Base-by-base conservation (phyloP, 306 rosid genomes). In the Elaeagnus macrophylla region DNA sequence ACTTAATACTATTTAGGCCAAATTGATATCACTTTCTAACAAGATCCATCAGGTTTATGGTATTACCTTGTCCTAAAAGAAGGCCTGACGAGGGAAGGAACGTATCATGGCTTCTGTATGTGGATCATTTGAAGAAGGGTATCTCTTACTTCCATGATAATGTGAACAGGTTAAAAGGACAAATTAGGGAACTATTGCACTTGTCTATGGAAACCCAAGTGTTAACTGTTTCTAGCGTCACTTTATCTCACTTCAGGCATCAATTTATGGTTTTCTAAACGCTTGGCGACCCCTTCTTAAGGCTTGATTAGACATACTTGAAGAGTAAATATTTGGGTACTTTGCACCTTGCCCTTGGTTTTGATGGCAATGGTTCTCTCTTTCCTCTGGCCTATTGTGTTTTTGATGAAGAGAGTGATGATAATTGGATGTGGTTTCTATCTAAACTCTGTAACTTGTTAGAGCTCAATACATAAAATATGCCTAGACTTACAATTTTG, bases 21-120 rank as follows among this genome's bases (percentile, higher is more conserved):
- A 83, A 83, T n/a, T n/a, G n/a, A n/a, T n/a, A 78, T 86, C 80
- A 71, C 80, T 83, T 64, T 56, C 80, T 60, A 86, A 83, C 69
- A 86, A 83, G 78, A 83, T 83, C 72, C 91, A 83, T 44, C 75
- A 69, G 61, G 78, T 74, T 70, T 86, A 83, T 67, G 91, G 91
- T 42, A 83, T 83, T 65, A 79, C 91, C 46, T 77, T 83, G 52
- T 83, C 91, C 0, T 83, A 83, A 74, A 83, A 83, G 67, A 86
- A 83, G 70, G 87, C 87, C 12, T 83, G 91, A 86, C 77, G 91
- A 67, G 91, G 91, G 61, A 83, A 83, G 80, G 86, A 83, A 67
- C 86, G 91, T 25, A 83, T 83, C 68, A 83, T 83, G 91, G 86
- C 91, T 67, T 80, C 80, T 37, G 77, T 83, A 84, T 86, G 91